These are phyloP conservation scores for Sporisorium exsertum DNA, from an alignment of 1,284 basidiomycete species.

Conservation along the genomic window DNA sequence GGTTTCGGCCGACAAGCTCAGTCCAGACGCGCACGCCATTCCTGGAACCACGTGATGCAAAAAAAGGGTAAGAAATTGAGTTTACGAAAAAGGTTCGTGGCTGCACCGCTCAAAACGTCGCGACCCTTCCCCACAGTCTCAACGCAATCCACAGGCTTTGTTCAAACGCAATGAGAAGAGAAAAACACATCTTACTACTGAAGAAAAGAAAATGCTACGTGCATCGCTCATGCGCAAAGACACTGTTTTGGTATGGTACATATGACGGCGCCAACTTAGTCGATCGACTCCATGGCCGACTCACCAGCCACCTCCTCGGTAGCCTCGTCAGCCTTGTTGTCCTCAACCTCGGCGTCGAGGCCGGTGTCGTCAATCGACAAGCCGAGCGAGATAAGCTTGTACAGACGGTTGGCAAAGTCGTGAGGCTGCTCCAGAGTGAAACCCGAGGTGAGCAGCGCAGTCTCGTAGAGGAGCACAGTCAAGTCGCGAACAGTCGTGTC, in stretches of 20 bases:
- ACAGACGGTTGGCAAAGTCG: conserved; percentile 93
- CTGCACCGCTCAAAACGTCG: no score
- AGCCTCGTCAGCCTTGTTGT: conserved; percentile 45
- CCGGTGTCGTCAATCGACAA: conserved; percentile 72
- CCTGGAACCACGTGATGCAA: no score
- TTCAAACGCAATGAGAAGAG: no score
- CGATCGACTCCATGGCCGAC: conserved; percentile 69
- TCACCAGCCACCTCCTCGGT: conserved; percentile 63
- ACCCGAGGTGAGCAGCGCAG: conserved; percentile 78
- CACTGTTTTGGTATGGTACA: conserved; percentile 17
- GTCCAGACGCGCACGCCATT: no score
- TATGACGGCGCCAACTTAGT: conserved; percentile 41
- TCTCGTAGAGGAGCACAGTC: conserved; percentile 95
- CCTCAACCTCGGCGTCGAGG: conserved; percentile 42
- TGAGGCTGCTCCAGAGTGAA: conserved; percentile 96
- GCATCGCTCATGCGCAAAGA: background rate
- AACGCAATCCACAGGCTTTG: no score
- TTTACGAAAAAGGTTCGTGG: no score
- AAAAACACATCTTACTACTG: background rate
- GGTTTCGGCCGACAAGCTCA: no score
- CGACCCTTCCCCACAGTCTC: no score
- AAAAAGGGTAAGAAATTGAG: no score
- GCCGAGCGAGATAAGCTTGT: conserved; percentile 90
- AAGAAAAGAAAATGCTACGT: background rate
- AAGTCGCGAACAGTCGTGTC: conserved; percentile 95